Evolutionary conservation across 192 early-diverging fungal genomes (phyloP).

Genomic region (Ambispora gerdemannii): DNA sequence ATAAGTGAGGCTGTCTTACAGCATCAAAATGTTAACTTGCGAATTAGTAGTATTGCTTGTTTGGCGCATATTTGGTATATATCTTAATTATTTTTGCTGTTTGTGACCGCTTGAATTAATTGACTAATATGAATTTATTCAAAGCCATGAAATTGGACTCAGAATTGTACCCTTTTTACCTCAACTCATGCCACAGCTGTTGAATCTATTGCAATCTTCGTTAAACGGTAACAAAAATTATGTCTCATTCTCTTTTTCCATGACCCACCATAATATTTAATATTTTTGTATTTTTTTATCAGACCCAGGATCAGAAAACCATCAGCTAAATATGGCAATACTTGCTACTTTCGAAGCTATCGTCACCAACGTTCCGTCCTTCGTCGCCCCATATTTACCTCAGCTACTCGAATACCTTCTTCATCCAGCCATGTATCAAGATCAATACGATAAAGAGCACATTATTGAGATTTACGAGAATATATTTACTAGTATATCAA

Average conservation of each 20-base stretch:
- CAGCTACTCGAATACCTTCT: constrained; percentile 56
- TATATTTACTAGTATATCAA: constrained; percentile 51
- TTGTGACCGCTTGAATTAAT: constrained; percentile 1
- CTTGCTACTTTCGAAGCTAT: constrained; percentile 56
- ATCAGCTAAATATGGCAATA: constrained; percentile 47
- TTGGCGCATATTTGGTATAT: constrained; percentile 52
- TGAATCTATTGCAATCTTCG: constrained; percentile 43
- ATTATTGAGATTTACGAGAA: constrained; percentile 41
- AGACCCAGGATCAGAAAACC: constrained; percentile 40
- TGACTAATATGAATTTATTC: background rate
- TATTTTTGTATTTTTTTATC: constrained; percentile 1
- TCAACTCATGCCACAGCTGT: constrained; percentile 74
- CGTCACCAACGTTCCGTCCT: constrained; percentile 66
- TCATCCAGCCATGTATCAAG: constrained; percentile 46
- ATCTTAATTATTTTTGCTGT: background rate
- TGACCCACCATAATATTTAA: background rate
- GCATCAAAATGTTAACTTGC: constrained; percentile 43
- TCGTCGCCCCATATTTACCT: constrained; percentile 68
- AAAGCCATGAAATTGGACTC: constrained; percentile 66
- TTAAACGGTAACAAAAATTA: constrained; percentile 41
- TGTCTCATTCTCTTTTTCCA: constrained; percentile 40
- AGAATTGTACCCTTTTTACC: constrained; percentile 76
- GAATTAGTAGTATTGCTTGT: constrained; percentile 56
- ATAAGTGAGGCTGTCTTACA: constrained; percentile 47
- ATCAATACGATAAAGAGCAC: constrained; percentile 39